phyloP scores from a whole-genome alignment of 2,329 filamentous ascomycete genomes.

The Pseudogymnoascus pannorum region DNA sequence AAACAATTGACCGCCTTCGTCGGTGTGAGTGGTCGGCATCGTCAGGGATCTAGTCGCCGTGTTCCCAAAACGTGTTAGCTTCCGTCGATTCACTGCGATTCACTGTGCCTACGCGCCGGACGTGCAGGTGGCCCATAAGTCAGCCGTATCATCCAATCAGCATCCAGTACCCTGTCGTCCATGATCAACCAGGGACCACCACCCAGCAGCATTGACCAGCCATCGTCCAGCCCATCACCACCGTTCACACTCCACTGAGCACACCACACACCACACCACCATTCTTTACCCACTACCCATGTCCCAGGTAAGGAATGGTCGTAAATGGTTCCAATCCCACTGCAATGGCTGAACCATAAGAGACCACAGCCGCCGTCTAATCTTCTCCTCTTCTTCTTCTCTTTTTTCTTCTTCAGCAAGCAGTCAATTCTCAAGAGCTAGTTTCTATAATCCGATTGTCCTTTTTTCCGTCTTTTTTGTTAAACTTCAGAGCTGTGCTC shows the following conservation, averaged over 20 bases:
- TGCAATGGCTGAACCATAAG: slow-evolving; percentile 23
- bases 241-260: background rate
- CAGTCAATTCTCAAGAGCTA: slow-evolving; percentile 46
- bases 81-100: slow-evolving; percentile 12
- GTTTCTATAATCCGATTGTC: slow-evolving; percentile 36
- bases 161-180: background rate
- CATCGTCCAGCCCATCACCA: slow-evolving; percentile 13
- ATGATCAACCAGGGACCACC: background rate
- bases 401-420: slow-evolving; percentile 54
- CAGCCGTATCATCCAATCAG: slow-evolving; percentile 10
- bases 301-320: slow-evolving; percentile 12
- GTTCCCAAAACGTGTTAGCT: slow-evolving; percentile 13
- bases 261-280: background rate
- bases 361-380: slow-evolving; percentile 21
- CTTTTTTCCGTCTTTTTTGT: slow-evolving; percentile 43
- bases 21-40: background rate
- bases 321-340: too few species aligned
- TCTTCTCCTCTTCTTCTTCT: slow-evolving; percentile 22
- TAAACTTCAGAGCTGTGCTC: slow-evolving; percentile 49
- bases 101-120: slow-evolving; percentile 18
- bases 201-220: background rate
- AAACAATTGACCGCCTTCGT: background rate
- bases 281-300: background rate
- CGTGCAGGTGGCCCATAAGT: slow-evolving; percentile 14
- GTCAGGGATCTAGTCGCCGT: slow-evolving; percentile 18